Evolutionary conservation across 768 basidiomycete genomes (phyloP).

Genomic region (Asterophora parasitica): DNA sequence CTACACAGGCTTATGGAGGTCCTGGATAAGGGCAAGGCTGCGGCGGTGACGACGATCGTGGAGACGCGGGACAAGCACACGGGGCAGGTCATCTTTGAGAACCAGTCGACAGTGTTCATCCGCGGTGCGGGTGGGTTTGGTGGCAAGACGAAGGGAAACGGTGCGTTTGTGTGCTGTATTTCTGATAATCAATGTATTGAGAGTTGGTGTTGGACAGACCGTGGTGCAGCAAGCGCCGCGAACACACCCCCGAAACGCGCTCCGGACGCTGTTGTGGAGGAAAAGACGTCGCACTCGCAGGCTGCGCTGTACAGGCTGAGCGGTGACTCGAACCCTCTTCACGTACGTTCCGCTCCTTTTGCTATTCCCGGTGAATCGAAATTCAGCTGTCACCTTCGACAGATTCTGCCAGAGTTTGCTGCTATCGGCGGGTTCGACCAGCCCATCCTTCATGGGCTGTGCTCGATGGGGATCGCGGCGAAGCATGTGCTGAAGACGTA

Average conservation of each 20-base stretch:
- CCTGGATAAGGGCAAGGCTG: constrained; percentile 90
- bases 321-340: constrained; percentile 89
- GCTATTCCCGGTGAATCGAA: background rate
- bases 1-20: constrained; percentile 64
- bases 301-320: constrained; percentile 91
- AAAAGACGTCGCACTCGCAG: constrained; percentile 76
- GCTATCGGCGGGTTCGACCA: constrained; percentile 92
- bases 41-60: constrained; percentile 75
- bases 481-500: constrained; percentile 89
- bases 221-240: constrained; percentile 79
- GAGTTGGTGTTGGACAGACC: constrained; percentile 47
- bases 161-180: constrained; percentile 31
- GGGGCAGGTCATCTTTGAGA: constrained; percentile 85
- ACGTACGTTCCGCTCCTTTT: constrained; percentile 43
- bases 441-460: constrained; percentile 87
- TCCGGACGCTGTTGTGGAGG: constrained; percentile 85
- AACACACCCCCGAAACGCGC: constrained; percentile 78
- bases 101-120: constrained; percentile 86
- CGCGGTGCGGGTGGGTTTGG: constrained; percentile 96
- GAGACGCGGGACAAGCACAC: constrained; percentile 77
- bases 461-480: constrained; percentile 87
- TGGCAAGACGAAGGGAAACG: constrained; percentile 78
- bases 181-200: too few relatives aligned
- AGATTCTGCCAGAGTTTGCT: constrained; percentile 93
- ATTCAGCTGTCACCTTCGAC: background rate